Evolutionary conservation across 1,284 basidiomycete genomes (phyloP).

Genomic region (Binderoboletus segoi): DNA sequence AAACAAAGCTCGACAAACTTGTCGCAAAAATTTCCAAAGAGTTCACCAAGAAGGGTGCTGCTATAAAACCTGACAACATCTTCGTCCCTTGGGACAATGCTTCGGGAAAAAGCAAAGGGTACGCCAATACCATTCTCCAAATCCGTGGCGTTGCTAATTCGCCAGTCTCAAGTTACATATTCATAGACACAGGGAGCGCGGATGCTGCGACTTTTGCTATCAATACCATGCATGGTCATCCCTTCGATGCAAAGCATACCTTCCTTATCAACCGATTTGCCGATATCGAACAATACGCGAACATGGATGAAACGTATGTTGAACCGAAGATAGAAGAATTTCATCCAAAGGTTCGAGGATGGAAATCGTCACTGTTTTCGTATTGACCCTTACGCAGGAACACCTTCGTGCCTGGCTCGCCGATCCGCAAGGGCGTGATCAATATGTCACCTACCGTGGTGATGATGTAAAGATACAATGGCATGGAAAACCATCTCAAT

Average conservation of each 20-base stretch:
- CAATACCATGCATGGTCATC: constrained; percentile 79
- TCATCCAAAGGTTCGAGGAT: constrained; percentile 65
- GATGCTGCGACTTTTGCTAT: constrained; percentile 86
- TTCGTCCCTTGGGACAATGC: constrained; percentile 84
- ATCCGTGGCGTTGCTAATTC: constrained; percentile 5
- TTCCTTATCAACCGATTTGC: constrained; percentile 92
- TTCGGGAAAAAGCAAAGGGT: constrained; percentile 87
- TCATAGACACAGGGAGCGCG: constrained; percentile 83
- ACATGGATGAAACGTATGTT: constrained; percentile 82
- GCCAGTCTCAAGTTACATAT: constrained; percentile 67
- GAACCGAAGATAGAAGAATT: constrained; percentile 84
- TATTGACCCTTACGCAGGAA: constrained; percentile 57
- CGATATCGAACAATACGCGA: constrained; percentile 87
- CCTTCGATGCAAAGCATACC: constrained; percentile 91
- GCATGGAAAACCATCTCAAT: constrained; percentile 90
- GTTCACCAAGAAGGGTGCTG: constrained; percentile 78
- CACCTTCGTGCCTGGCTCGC: constrained; percentile 95
- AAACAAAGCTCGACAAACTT: constrained; percentile 76
- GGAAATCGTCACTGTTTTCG: neutral
- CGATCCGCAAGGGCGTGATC: constrained; percentile 91
- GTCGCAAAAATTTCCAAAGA: constrained; percentile 80
- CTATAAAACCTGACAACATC: constrained; percentile 77
- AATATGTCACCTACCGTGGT: constrained; percentile 92
- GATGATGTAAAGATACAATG: constrained; percentile 92
- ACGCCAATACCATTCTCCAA: constrained; percentile 27